Evolutionary conservation across 2,329 filamentous ascomycete species (phyloP), one percentile per base, ranked within the genome.

Genomic region (Acrocalymma vagum): DNA sequence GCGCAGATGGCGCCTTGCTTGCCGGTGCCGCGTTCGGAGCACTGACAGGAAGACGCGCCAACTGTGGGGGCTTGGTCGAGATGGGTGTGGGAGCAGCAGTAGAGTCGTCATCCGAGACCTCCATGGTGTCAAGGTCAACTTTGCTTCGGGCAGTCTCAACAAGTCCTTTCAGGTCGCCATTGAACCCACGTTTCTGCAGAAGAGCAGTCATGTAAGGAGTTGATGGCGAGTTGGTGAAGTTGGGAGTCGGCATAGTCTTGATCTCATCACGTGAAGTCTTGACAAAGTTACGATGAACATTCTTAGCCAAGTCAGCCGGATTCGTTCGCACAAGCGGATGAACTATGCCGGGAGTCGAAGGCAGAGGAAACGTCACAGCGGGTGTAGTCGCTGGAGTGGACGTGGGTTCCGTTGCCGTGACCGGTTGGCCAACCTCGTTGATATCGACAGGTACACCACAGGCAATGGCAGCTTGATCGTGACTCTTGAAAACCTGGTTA

Each of bases 401-500:
- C 14, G 56, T 42, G 6, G 65, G 62, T 38, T 69, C 65, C 22
- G 57, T 63, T 10, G 64, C 62, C 21, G 63, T 48, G 33, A 67
- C 55, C 22, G 65, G 64, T 26, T 64, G 54, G 11, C 63, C 63
- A 15, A 54, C 56, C 42, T 87, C 84, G 51, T 87, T 81, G 49
- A 82, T 76, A 57, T 95, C 88, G 43, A 96, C 83, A 9, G 87
- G 84, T 54, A 92, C 86, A 36, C 94, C 94, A 57, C 90, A 95
- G 45, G 88, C 87, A 40, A 92, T 80, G 22, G 93, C 94, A 48
- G 94, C 94, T 62, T 92, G 90, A 69, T 97, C 93, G 63, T 99
- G 94, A 58, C 90, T 96, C 73, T 95, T 93, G 77, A 92, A 97
- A 51, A 95, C 91, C 44, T 90, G 82, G 65, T 87, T 88, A 72